Conservation (phyloP, 768 basidiomycete genomes). For the Russula griseocarnosa region DNA sequence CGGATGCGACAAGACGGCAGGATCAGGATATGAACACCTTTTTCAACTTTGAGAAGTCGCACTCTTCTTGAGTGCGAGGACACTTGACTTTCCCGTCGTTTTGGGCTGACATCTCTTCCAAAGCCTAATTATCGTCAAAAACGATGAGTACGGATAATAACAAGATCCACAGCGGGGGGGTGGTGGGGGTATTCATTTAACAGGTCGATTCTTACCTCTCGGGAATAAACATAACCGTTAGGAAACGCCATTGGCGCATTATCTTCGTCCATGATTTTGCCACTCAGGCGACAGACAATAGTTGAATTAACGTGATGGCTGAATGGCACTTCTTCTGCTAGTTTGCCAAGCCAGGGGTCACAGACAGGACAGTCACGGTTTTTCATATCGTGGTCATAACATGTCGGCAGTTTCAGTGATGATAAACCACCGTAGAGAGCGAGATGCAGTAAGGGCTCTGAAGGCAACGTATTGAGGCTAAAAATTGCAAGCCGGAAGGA, state of each 20-base stretch:
- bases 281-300: constrained; percentile 87
- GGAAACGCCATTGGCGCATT: constrained; percentile 92
- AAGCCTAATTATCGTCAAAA: constrained; percentile 49
- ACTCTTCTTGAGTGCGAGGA: constrained; percentile 65
- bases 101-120: constrained; percentile 82
- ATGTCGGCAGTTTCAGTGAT: constrained; percentile 84
- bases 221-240: constrained; percentile 89
- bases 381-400: constrained; percentile 57
- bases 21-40: constrained; percentile 88
- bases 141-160: background rate
- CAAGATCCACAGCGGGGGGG: background rate
- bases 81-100: constrained; percentile 80
- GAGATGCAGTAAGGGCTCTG: constrained; percentile 81
- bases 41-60: constrained; percentile 60
- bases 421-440: constrained; percentile 89
- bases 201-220: constrained; percentile 57
- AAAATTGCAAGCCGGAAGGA: constrained; percentile 87
- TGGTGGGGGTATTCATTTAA: background rate
- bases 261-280: constrained; percentile 92
- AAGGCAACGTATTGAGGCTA: constrained; percentile 79
- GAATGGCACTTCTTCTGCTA: constrained; percentile 83
- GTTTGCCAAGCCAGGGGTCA: constrained; percentile 65
- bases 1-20: background rate
- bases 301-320: constrained; percentile 95
- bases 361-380: constrained; percentile 93